A percentile compares a stretch with the other conserved stretches of the same genome.
These are phyloP conservation scores for Pochonia chlamydosporia DNA, from an alignment of 2,329 filamentous ascomycete genomes.

Conservation along the genomic window DNA sequence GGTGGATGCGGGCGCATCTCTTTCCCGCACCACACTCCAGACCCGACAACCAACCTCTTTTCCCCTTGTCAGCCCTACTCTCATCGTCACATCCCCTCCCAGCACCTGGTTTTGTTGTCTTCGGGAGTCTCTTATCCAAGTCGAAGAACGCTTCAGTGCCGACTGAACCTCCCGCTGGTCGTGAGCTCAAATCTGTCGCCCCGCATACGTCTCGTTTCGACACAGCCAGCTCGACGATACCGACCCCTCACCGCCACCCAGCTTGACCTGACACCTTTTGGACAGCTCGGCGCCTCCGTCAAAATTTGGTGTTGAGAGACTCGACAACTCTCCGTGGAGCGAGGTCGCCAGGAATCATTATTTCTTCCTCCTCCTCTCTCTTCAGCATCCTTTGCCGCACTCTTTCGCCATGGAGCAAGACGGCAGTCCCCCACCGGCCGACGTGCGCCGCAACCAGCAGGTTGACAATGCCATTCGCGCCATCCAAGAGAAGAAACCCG, in stretches of 20 bases:
- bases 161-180: conserved; percentile 9
- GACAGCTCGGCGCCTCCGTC: conserved; percentile 10
- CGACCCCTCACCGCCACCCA: conserved; percentile 9
- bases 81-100: conserved; percentile 16
- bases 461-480: conserved; percentile 89
- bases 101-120: background rate
- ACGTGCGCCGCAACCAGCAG: conserved; percentile 50
- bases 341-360: too few species aligned
- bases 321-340: background rate
- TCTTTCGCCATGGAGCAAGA: conserved; percentile 41
- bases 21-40: conserved; percentile 1
- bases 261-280: conserved; percentile 20
- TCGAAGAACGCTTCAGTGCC: background rate
- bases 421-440: conserved; percentile 28
- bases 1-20: too few species aligned
- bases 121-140: background rate
- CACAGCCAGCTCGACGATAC: background rate
- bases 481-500: conserved; percentile 88
- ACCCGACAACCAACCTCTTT: conserved; percentile 5
- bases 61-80: conserved; percentile 21
- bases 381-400: background rate
- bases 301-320: background rate
- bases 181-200: conserved; percentile 7
- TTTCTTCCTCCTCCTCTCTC: background rate
- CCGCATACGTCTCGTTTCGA: conserved; percentile 1